Evolutionary conservation across 768 basidiomycete species (phyloP), one percentile per base, ranked within the genome.

Genomic region (Pseudohyphozyma bogoriensis): DNA sequence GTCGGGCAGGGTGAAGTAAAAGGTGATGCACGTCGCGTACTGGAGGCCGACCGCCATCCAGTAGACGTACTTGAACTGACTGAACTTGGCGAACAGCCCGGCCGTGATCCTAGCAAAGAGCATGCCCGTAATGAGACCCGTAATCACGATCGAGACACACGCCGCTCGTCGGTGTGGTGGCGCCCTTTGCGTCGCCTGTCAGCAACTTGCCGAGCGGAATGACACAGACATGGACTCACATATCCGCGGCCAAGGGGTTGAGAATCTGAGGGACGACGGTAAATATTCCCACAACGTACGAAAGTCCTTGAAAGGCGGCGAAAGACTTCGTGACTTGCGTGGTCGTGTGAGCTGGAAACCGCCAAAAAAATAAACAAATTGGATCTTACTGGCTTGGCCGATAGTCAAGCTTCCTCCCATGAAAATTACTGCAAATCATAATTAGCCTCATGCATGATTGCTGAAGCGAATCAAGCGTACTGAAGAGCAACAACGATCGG

Each of bases 241-340:
- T 80, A 72, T 93, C 89, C 3, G 83, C 89, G 0, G 87, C 85
- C 50, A 85, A 68, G 0, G 89, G 81, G 59, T 91, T 81, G 59
- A 82, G 74, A 59, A 75, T 68, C 56, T 75, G 74, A 15, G 57
- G 56, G 1, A 51, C 39, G 5, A 64, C 63, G n/a, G 50, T 64
- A 33, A 20, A 44, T 20, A 44, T 20, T 69, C 62, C 68, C 75
- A 71, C 31, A 73, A 73, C 0, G 50, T 87, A 85, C 26, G 81
- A 82, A 31, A 64, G 11, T 8, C 35, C 58, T 65, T 87, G 82
- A 68, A 91, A 87, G n/a, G 79, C 81, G 5, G 73, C 74, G 10
- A 89, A 76, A 50, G 73, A 79, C 1, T 72, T 73, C 0, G 86
- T 85, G 20, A 87, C 63, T n/a, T n/a, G n/a, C n/a, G n/a, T n/a